A percentile compares a stretch with the other conserved stretches of the same genome.
phyloP scores from a whole-genome alignment of 2,329 filamentous ascomycete genomes.

The Lachnellula suecica region DNA sequence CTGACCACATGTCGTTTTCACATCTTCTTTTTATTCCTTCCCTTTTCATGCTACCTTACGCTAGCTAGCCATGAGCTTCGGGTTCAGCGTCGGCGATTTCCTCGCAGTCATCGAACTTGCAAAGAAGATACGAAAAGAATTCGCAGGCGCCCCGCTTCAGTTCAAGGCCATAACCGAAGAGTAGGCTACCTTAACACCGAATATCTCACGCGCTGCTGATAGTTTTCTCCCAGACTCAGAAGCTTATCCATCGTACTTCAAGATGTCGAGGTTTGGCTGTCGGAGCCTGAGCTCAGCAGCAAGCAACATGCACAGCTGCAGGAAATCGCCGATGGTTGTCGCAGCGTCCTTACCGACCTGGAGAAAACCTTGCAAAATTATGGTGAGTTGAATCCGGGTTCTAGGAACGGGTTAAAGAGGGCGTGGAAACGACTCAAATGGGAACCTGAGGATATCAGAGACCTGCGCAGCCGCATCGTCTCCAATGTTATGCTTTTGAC shows the following conservation, averaged over 20 bases:
- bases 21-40: no score
- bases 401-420: constrained; percentile 10
- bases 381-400: constrained; percentile 10
- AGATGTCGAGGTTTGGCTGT: constrained; percentile 25
- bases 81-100: constrained; percentile 32
- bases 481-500: constrained; percentile 27
- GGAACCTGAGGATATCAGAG: constrained; percentile 25
- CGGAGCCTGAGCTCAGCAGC: constrained; percentile 14
- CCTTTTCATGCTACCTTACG: no score
- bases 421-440: constrained; percentile 29
- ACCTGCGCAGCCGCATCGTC: constrained; percentile 25
- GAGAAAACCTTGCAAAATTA: constrained; percentile 12
- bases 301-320: constrained; percentile 20
- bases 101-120: constrained; percentile 27
- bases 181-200: constrained; percentile 1
- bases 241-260: constrained; percentile 29
- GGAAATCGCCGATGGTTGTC: constrained; percentile 18
- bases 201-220: not conserved
- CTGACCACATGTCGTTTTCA: no score
- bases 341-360: constrained; percentile 17
- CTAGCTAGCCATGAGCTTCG: constrained; percentile 38
- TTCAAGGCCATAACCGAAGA: constrained; percentile 17
- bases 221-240: constrained; percentile 21
- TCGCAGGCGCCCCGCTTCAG: constrained; percentile 27
- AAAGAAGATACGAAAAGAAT: constrained; percentile 28